Percentiles rank a stretch among this genome's conserved stretches.
These are phyloP conservation scores for Cynanchum wilfordii DNA, from an alignment of 257 asterid genomes.

Conservation along the genomic window DNA sequence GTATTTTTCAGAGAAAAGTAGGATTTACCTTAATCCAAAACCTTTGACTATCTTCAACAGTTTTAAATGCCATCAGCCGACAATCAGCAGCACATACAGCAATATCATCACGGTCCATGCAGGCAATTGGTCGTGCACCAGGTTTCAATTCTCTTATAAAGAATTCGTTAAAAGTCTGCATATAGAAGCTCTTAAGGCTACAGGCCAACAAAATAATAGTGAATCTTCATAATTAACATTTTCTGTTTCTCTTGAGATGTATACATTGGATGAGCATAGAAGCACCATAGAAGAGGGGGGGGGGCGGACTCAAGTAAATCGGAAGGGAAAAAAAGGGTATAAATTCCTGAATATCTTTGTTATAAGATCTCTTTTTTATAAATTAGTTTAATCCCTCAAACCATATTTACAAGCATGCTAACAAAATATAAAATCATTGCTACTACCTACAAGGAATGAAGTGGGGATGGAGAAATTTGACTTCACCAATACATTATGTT, in stretches of 20 bases:
- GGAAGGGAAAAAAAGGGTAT: too few species aligned
- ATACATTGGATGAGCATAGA: background rate
- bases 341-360: background rate
- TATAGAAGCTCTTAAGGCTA: conserved; percentile 8
- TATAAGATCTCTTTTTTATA: background rate
- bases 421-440: background rate
- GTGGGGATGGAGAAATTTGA: background rate
- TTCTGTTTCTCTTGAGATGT: background rate
- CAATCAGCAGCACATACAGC: conserved; percentile 94
- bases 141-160: conserved; percentile 84
- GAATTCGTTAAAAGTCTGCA: conserved; percentile 90
- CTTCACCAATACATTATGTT: background rate
- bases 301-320: background rate
- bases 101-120: conserved; percentile 54
- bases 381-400: background rate
- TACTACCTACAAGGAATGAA: background rate
- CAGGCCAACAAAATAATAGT: background rate
- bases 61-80: conserved; percentile 77
- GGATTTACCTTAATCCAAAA: conserved; percentile 88
- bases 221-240: background rate
- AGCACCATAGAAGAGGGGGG: background rate
- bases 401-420: too few species aligned
- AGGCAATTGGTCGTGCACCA: conserved; percentile 67
- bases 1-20: conserved; percentile 6
- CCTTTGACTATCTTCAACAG: conserved; percentile 61